Evolutionary conservation across 345 rosid species (phyloP), one percentile per base, ranked within the genome.

Genomic region (Limnanthes douglasii): DNA sequence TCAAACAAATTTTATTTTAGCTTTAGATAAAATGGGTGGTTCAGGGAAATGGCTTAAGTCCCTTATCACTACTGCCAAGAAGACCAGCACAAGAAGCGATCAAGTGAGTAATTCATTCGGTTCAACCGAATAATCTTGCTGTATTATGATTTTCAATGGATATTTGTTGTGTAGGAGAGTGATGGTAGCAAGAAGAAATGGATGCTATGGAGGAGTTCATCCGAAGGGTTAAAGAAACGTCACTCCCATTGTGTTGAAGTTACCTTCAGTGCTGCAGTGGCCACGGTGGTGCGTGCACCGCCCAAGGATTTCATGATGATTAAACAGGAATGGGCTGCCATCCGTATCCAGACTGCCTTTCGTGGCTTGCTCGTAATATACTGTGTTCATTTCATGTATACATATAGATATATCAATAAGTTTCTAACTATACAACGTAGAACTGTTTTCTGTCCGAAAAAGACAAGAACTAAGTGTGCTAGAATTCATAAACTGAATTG

Each of bases 311-410:
- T 90, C 54, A 56, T 56, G 51, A 34, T 50, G 31, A 60, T 84
- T 30, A 79, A 66, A 48, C 54, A 62, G 53, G 92, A 84, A 56
- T 80, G 95, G 95, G 94, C 94, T 11, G 70, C 95, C 0, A 74
- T 70, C 15, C 81, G 95, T 17, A 75, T 84, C 62, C 96, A 90
- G 46, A 64, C 94, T 8, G 83, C 94, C 22, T 80, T 84, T 39
- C 72, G 98, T 20, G 92, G 86, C 15, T 64, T 77, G 40, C 18
- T 90, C 78, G 94, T 88, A 65, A 50, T 6, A 34, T 7, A 4
- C 9, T 48, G 14, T 17, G 15, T 15, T 19, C 29, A 22, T 5
- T 8, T 14, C 29, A 21, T 44, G 31, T 14, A 18, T 43, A 21
- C 2, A 5, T 26, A 19, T 6, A 6, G 6, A 5, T 31, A 6